Conservation (phyloP, 768 basidiomycete genomes). For the Phlegmacium glaucopus region DNA sequence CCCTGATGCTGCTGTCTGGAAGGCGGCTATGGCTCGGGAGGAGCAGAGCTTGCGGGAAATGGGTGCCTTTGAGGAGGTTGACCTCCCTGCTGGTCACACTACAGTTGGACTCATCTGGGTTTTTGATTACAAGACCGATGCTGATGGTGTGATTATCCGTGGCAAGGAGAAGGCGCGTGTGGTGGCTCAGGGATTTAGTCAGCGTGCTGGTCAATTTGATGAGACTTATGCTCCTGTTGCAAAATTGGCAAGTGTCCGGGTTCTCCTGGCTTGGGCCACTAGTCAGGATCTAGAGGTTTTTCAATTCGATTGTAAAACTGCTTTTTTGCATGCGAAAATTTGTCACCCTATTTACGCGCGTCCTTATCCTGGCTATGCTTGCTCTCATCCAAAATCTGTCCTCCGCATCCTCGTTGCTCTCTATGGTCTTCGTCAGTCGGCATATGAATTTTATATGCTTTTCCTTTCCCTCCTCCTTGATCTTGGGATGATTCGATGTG, state of each 20-base stretch:
- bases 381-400: not conserved
- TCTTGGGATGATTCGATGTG: constrained; percentile 14
- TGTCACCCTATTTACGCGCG: constrained; percentile 16
- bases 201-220: constrained; percentile 30
- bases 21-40: constrained; percentile 20
- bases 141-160: constrained; percentile 26
- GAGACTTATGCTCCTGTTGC: constrained; percentile 31
- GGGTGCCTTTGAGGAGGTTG: constrained; percentile 23
- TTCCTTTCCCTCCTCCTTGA: constrained; percentile 1
- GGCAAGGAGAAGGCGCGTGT: constrained; percentile 26
- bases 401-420: constrained; percentile 18
- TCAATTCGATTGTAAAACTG: constrained; percentile 25
- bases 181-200: constrained; percentile 22
- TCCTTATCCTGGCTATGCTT: constrained; percentile 11
- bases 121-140: constrained; percentile 34
- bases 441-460: constrained; percentile 14
- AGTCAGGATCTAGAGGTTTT: constrained; percentile 17
- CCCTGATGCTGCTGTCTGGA: constrained; percentile 19
- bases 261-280: constrained; percentile 22
- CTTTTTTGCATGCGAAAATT: constrained; percentile 20
- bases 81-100: constrained; percentile 21
- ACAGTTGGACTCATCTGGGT: constrained; percentile 32
- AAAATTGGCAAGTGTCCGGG: constrained; percentile 17
- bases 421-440: constrained; percentile 34
- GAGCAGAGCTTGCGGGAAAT: constrained; percentile 12